A percentile compares a stretch with the other conserved stretches of the same genome.
These are phyloP conservation scores for Hanseniaspora thailandica DNA, from an alignment of 805 yeast species.

Conservation along the genomic window DNA sequence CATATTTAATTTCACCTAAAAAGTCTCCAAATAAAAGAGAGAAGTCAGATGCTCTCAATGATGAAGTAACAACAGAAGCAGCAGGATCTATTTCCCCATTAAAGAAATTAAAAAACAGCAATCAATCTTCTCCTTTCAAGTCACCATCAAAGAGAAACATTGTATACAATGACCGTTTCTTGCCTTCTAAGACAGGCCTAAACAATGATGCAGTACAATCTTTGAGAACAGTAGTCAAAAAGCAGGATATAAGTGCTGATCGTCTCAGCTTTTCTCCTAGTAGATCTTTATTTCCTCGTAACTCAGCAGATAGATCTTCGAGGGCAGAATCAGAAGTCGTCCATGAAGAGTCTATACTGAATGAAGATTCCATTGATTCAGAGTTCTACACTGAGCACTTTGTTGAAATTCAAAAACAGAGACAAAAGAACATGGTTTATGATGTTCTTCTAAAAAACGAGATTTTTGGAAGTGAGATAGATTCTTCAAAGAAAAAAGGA, in stretches of 20 bases:
- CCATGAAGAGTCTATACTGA: constrained; percentile 15
- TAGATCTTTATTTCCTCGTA: not conserved
- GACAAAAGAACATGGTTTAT: constrained; percentile 79
- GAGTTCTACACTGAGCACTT: constrained; percentile 12
- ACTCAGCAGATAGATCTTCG: constrained; percentile 13
- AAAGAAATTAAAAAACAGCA: constrained; percentile 3
- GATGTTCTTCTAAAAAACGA: constrained; percentile 79
- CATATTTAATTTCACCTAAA: not conserved
- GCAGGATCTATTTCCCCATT: not conserved
- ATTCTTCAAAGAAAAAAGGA: constrained; percentile 22
- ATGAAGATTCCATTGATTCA: constrained; percentile 18
- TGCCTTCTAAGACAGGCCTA: constrained; percentile 77
- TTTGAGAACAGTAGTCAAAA: constrained; percentile 5
- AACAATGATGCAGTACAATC: constrained; percentile 55
- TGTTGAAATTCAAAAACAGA: constrained; percentile 39
- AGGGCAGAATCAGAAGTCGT: not conserved
- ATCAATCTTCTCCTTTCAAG: constrained; percentile 9
- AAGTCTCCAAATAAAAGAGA: constrained; percentile 6
- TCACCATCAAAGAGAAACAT: not conserved
- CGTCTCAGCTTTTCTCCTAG: constrained; percentile 14
- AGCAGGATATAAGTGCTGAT: constrained; percentile 41
- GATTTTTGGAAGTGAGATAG: constrained; percentile 77
- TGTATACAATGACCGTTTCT: constrained; percentile 69
- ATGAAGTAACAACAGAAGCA: not conserved
- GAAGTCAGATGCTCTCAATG: not conserved